Conservation (phyloP, 2,329 filamentous ascomycete genomes). For the Sporothrix variecibatus region DNA sequence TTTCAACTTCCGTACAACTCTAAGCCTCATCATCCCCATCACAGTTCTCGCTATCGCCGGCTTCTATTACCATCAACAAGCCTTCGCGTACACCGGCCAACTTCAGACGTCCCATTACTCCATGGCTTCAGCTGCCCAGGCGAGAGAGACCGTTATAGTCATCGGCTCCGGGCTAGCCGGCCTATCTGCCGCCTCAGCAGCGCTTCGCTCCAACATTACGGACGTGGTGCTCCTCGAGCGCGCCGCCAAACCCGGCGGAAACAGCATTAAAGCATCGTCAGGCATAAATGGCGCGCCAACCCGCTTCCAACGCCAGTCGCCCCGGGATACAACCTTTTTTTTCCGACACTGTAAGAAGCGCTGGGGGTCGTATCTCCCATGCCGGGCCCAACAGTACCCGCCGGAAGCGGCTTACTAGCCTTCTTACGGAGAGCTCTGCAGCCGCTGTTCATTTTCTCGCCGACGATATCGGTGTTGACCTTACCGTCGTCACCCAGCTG, state of each 20-base stretch:
- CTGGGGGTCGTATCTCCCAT: slow-evolving; percentile 46
- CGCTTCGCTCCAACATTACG: slow-evolving; percentile 51
- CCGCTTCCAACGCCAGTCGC: slow-evolving; percentile 56
- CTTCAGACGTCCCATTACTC: neutral
- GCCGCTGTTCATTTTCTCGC: slow-evolving; percentile 96
- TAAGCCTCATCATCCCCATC: neutral
- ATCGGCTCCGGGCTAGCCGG: slow-evolving; percentile 68
- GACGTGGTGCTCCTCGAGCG: slow-evolving; percentile 62
- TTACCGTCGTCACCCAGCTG: slow-evolving; percentile 94
- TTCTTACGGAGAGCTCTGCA: slow-evolving; percentile 97
- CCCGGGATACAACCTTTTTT: slow-evolving; percentile 50
- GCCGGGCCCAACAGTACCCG: slow-evolving; percentile 38
- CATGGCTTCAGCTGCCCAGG: neutral
- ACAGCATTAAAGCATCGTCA: slow-evolving; percentile 98
- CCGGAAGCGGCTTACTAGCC: slow-evolving; percentile 73
- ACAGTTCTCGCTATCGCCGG: neutral
- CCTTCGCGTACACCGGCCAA: too few species aligned
- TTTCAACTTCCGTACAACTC: neutral
- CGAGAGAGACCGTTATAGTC: slow-evolving; percentile 49
- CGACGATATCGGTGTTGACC: slow-evolving; percentile 96
- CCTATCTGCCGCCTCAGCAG: slow-evolving; percentile 59
- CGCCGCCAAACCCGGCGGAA: slow-evolving; percentile 70
- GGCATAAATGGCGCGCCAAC: slow-evolving; percentile 99
- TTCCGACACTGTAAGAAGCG: slow-evolving; percentile 59
- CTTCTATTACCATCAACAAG: neutral